A percentile compares a stretch with the other conserved stretches of the same genome.
phyloP scores from a whole-genome alignment of 1,284 basidiomycete genomes.

The Acaromyces ingoldii region DNA sequence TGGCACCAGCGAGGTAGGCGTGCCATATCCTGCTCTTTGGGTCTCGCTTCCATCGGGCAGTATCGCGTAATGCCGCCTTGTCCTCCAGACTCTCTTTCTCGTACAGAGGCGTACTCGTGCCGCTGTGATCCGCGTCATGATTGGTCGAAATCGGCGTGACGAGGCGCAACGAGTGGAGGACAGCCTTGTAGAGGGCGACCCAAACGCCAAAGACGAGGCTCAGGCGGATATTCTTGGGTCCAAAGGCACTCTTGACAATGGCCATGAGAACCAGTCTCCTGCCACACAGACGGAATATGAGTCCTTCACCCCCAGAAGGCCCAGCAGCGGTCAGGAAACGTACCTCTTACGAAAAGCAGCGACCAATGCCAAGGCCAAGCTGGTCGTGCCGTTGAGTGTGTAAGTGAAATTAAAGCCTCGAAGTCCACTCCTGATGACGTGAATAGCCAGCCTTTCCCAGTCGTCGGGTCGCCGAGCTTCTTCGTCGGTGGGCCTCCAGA shows the following conservation, averaged over 20 bases:
- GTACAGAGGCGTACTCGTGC: conserved; percentile 27
- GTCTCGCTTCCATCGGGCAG: conserved; percentile 26
- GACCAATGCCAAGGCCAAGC: conserved; percentile 35
- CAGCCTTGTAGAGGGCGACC: conserved; percentile 45
- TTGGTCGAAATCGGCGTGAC: conserved; percentile 19
- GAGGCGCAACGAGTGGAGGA: conserved; percentile 43
- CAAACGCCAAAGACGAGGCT: conserved; percentile 39
- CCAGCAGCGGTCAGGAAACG: no score
- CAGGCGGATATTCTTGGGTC: conserved; percentile 35
- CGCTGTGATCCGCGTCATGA: conserved; percentile 4
- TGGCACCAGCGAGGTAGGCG: conserved; percentile 74
- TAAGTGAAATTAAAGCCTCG: conserved; percentile 41
- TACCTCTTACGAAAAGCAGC: conserved; percentile 32
- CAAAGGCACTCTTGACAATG: conserved; percentile 27
- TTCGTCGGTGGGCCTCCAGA: conserved; percentile 46
- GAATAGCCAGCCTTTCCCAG: conserved; percentile 43
- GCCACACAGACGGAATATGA: neutral
- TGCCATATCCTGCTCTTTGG: conserved; percentile 66
- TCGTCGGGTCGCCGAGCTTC: conserved; percentile 34
- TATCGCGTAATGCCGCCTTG: conserved; percentile 25
- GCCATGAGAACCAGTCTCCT: conserved; percentile 16
- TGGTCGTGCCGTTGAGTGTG: conserved; percentile 31
- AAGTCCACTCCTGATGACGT: conserved; percentile 40
- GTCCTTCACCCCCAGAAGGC: no score
- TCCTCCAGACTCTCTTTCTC: conserved; percentile 28